These are phyloP conservation scores for Kalmanozyma brasiliensis DNA, from an alignment of 1,284 basidiomycete species.

Conservation along the genomic window DNA sequence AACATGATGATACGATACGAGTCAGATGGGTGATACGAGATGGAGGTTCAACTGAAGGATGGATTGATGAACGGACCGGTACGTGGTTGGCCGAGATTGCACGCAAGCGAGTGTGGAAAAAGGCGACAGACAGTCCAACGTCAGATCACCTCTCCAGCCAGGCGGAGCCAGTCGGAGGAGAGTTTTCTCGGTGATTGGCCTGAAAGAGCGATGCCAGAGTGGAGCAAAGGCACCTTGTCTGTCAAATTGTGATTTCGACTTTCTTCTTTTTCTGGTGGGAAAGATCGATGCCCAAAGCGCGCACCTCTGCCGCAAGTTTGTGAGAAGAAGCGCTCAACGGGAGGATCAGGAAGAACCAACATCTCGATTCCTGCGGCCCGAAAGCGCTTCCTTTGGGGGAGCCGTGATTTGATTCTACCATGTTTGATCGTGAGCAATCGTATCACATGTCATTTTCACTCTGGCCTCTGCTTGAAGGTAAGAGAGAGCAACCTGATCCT, in stretches of 20 bases:
- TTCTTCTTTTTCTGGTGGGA: not conserved
- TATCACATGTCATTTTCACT: no score
- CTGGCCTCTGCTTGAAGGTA: no score
- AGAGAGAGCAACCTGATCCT: no score
- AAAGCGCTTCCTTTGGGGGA: not conserved
- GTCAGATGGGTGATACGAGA: constrained; percentile 9
- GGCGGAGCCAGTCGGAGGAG: constrained; percentile 14
- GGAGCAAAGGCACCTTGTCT: constrained; percentile 4
- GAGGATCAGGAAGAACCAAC: constrained; percentile 14
- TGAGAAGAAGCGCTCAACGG: not conserved
- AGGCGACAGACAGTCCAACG: no score
- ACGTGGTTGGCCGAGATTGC: not conserved
- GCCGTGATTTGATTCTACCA: no score
- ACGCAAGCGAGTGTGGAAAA: not conserved
- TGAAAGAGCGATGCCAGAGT: constrained; percentile 11
- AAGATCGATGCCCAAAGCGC: constrained; percentile 3
- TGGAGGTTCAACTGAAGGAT: constrained; percentile 14
- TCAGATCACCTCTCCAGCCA: not conserved
- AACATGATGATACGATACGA: constrained; percentile 49
- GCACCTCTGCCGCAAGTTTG: not conserved
- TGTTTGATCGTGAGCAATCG: constrained; percentile 4
- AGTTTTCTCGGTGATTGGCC: constrained; percentile 6
- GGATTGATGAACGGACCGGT: constrained; percentile 1
- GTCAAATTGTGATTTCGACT: not conserved
- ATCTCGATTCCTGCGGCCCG: constrained; percentile 1